Evolutionary conservation across 495 filamentous ascomycete genomes (phyloP), one percentile per base, ranked within the genome.

Genomic region (Apodospora peruviana): DNA sequence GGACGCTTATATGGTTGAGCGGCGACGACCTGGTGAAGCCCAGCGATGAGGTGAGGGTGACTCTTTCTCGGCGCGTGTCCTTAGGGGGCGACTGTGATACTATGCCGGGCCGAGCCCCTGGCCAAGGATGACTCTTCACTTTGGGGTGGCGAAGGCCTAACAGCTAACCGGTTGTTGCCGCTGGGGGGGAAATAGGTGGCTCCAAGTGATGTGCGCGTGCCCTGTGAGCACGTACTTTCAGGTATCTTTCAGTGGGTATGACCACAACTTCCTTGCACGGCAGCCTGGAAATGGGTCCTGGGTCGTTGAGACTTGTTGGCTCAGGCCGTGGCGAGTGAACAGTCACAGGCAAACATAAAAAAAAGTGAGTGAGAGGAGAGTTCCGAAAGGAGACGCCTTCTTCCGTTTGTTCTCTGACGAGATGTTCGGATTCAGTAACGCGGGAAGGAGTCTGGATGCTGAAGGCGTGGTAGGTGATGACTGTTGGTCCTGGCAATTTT

Each of bases 61-160:
- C 50, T 51, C 67, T 66, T 67, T 53, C 32, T 41, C 44, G 58
- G 64, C 64, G 57, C 56, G 56, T 69, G 65, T 60, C 62, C 50
- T 52, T 48, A 61, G 56, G 49, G 52, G 60, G 60, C 58, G 57
- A 64, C 48, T 60, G 42, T 62, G 56, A 65, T 65, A 57, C 57
- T 60, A 40, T 58, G n/a, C n/a, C n/a, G 48, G 60, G 61, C 52
- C 50, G 60, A 48, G 50, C 58, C 56, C 57, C 58, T 61, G 56
- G 57, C 61, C 60, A 52, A 48, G 52, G 69, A 72, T 75, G 72
- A 75, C 72, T 75, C 72, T 69, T 75, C 56, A 29, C 48, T 55
- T 55, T 51, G 52, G 55, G 56, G 66, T 70, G 65, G 62, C 62
- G 61, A 64, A 48, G 60, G 53, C 39, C 61, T 51, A 60, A 55